Evolutionary conservation across 139 green algal species (phyloP), one percentile per base, ranked within the genome.

Genomic region (Chlamydomonas sphaeroides): DNA sequence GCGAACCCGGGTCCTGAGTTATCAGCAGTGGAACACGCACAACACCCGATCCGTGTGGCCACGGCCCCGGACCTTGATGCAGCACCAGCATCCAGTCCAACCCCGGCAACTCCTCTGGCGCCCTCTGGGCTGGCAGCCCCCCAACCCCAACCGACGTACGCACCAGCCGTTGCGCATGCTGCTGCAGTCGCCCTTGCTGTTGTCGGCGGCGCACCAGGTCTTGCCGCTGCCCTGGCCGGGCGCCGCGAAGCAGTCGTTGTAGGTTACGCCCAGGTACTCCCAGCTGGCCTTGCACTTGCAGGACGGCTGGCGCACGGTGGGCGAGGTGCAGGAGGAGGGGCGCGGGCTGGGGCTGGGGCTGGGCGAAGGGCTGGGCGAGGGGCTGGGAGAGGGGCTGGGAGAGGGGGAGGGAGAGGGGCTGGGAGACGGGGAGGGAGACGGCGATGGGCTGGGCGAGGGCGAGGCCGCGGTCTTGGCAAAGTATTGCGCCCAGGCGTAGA

Each of bases 401-500:
- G 71, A 30, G 0, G 71, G 53, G 17, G 71, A n/a, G 0, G 71
- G 71, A 35, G 71, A 32, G 28, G 53, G 71, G 23, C 10, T 32
- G 25, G 56, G 56, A 25, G 56, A 62, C 23, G 56, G 25, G 56
- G 56, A 32, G 25, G 45, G 45, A 21, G 45, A 53, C 14, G 45
- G 45, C 14, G 45, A 53, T 14, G 45, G 56, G 56, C 25, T 32
- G 20, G 56, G 56, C 20, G 56, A 28, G 3, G 56, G 56, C 25
- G 20, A 28, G 2, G 56, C n/a, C n/a, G n/a, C n/a, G 35, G n/a
- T 35, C 35, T 23, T 7, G 26, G 51, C 51, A 26, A 51, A 67
- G 53, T 53, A 79, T 36, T 79, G 71, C 23, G 14, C 51, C 71
- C 51, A 67, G 8, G 26, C 36, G 53, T 79, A 79, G 14, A 79